phyloP scores from a whole-genome alignment of 2,329 filamentous ascomycete genomes.

The Apiospora arundinis region DNA sequence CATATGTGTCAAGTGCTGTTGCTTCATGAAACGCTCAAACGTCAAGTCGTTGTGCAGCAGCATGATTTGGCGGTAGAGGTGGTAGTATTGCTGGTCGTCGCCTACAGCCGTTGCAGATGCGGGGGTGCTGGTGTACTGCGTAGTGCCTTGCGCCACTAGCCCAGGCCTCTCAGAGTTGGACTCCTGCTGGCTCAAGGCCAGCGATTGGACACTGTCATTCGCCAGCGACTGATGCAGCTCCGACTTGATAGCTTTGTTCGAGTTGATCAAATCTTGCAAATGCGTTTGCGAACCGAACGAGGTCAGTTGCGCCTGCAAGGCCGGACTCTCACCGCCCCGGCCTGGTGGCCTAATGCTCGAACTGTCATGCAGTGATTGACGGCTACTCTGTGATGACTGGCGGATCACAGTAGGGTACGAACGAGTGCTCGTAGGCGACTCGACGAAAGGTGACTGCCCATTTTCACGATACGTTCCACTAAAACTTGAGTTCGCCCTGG shows the following conservation, averaged over 20 bases:
- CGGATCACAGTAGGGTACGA: constrained; percentile 47
- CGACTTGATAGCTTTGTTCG: constrained; percentile 64
- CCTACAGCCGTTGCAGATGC: constrained; percentile 32
- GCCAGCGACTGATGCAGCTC: constrained; percentile 60
- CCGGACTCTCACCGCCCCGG: constrained; percentile 64
- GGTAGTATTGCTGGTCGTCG: constrained; percentile 44
- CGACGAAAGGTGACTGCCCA: constrained; percentile 57
- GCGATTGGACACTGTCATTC: constrained; percentile 64
- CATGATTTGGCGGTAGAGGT: constrained; percentile 76
- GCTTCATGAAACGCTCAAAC: constrained; percentile 83
- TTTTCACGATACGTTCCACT: constrained; percentile 45
- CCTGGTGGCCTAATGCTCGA: constrained; percentile 49
- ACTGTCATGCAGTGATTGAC: constrained; percentile 56
- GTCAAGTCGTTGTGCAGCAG: constrained; percentile 80
- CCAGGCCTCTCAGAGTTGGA: constrained; percentile 48
- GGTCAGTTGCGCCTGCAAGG: constrained; percentile 58
- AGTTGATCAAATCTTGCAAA: constrained; percentile 65
- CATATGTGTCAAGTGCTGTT: constrained; percentile 83
- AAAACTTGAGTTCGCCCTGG: constrained; percentile 31
- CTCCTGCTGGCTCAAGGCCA: constrained; percentile 58
- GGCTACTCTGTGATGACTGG: constrained; percentile 57
- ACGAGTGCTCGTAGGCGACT: constrained; percentile 48
- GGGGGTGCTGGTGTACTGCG: constrained; percentile 36
- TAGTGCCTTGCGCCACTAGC: constrained; percentile 38
- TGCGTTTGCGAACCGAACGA: constrained; percentile 60